Conservation (phyloP, 1,284 basidiomycete species). For the Abortiporus biennis region DNA sequence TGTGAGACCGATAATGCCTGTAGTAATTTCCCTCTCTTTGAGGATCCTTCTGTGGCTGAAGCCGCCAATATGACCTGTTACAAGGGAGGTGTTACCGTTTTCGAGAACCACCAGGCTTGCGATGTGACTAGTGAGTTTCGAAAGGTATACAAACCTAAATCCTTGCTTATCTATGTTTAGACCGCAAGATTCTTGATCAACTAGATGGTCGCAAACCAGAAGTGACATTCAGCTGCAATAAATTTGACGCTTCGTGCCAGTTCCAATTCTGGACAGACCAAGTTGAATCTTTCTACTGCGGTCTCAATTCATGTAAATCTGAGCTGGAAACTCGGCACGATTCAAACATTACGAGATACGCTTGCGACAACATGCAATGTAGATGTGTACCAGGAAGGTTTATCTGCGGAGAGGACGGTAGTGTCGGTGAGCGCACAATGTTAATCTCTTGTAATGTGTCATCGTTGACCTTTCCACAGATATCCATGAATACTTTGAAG, state of each 20-base stretch:
- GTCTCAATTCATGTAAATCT: constrained; percentile 63
- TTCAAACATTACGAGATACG: constrained; percentile 70
- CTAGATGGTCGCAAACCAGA: constrained; percentile 80
- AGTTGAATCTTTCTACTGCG: constrained; percentile 95
- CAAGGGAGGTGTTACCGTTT: constrained; percentile 85
- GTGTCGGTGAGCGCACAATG: constrained; percentile 63
- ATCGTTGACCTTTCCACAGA: constrained; percentile 42
- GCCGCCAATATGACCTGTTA: constrained; percentile 88
- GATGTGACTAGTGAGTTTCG: constrained; percentile 88
- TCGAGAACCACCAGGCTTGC: constrained; percentile 95
- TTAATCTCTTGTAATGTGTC: constrained; percentile 1
- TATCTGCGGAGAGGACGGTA: constrained; percentile 94
- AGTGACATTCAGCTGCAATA: constrained; percentile 90
- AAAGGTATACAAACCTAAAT: not conserved
- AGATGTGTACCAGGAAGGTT: constrained; percentile 89
- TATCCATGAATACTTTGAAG: constrained; percentile 87
- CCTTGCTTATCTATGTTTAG: constrained; percentile 36
- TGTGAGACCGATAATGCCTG: constrained; percentile 82
- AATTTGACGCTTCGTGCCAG: constrained; percentile 55
- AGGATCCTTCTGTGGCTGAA: constrained; percentile 34
- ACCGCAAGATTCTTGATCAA: constrained; percentile 86
- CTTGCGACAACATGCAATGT: constrained; percentile 82
- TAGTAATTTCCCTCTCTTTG: constrained; percentile 64
- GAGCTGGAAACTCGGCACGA: constrained; percentile 50
- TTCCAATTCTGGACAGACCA: constrained; percentile 98